Percentiles rank a stretch among this genome's conserved stretches.
These are phyloP conservation scores for Naematelia aurantialba DNA, from an alignment of 768 basidiomycete genomes.

Conservation along the genomic window DNA sequence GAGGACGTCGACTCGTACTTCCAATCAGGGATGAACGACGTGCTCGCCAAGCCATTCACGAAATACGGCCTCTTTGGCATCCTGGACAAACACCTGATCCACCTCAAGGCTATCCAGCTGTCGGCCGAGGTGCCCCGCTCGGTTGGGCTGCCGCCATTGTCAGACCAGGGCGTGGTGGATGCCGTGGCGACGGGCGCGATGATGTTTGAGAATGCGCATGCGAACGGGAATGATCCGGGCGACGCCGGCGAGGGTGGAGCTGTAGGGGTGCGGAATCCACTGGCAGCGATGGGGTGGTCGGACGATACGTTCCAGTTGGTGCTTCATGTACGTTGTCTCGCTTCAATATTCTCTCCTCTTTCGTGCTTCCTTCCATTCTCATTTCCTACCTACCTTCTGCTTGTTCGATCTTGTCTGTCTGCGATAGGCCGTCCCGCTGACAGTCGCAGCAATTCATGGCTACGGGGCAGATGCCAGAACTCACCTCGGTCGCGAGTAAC, in stretches of 20 bases:
- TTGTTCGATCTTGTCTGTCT: no score
- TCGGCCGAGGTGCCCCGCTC: constrained; percentile 63
- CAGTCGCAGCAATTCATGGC: constrained; percentile 35
- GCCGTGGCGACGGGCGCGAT: constrained; percentile 30
- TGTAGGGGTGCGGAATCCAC: constrained; percentile 57
- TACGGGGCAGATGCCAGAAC: constrained; percentile 39
- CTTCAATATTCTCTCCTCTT: background rate
- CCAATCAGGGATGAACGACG: constrained; percentile 80
- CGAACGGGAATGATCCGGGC: background rate
- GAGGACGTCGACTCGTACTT: constrained; percentile 45
- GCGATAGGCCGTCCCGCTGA: no score
- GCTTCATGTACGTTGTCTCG: constrained; percentile 55
- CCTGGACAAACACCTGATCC: constrained; percentile 90
- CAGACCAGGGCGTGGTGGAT: constrained; percentile 48
- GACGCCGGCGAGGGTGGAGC: constrained; percentile 1
- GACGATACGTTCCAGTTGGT: constrained; percentile 84
- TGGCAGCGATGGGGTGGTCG: constrained; percentile 79
- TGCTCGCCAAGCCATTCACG: constrained; percentile 95
- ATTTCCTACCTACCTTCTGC: no score
- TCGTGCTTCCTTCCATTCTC: background rate
- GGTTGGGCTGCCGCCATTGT: constrained; percentile 60
- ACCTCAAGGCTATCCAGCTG: constrained; percentile 79
- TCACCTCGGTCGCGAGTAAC: constrained; percentile 13
- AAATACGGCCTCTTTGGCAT: constrained; percentile 84
- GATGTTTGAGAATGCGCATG: constrained; percentile 4